Evolutionary conservation across 164 flowering plant genomes (phyloP).

Genomic region (Brasenia schreberi): DNA sequence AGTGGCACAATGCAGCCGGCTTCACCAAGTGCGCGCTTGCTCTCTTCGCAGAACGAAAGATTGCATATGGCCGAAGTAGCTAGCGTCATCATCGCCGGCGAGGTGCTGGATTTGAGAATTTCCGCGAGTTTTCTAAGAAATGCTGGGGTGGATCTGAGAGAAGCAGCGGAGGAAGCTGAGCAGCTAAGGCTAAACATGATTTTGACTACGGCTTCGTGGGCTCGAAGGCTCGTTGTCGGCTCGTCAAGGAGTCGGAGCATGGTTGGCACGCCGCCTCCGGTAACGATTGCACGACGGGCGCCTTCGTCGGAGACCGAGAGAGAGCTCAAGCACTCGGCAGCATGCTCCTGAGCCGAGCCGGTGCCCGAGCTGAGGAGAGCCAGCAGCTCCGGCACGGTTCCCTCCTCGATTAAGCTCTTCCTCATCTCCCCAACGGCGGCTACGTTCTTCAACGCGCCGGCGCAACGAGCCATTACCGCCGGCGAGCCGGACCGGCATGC

Average conservation of each 20-base stretch:
- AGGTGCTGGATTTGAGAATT: slow-evolving; percentile 35
- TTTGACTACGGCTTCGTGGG: slow-evolving; percentile 39
- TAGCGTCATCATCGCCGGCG: slow-evolving; percentile 25
- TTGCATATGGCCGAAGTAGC: slow-evolving; percentile 32
- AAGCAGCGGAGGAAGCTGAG: slow-evolving; percentile 14
- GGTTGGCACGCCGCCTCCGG: slow-evolving; percentile 26
- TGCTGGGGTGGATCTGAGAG: slow-evolving; percentile 29
- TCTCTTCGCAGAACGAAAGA: slow-evolving; percentile 37
- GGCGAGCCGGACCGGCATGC: slow-evolving; percentile 56
- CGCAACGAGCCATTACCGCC: slow-evolving; percentile 26
- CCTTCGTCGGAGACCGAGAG: slow-evolving; percentile 41
- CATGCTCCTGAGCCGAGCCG: slow-evolving; percentile 25
- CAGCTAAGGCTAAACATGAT: slow-evolving; percentile 35
- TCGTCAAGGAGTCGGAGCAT: slow-evolving; percentile 40
- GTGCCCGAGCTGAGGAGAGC: slow-evolving; percentile 29
- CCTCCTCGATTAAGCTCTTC: slow-evolving; percentile 44
- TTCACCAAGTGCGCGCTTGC: slow-evolving; percentile 31
- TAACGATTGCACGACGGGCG: slow-evolving; percentile 22
- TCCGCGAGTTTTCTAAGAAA: slow-evolving; percentile 42
- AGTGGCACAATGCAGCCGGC: slow-evolving; percentile 40
- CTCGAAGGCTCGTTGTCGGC: slow-evolving; percentile 18
- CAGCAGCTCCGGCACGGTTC: slow-evolving; percentile 39
- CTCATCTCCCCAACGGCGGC: slow-evolving; percentile 39
- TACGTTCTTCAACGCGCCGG: slow-evolving; percentile 49
- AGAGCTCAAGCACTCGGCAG: slow-evolving; percentile 35